Conservation (phyloP, 148 eudicot genomes). For the Rhododendron williamsianum region DNA sequence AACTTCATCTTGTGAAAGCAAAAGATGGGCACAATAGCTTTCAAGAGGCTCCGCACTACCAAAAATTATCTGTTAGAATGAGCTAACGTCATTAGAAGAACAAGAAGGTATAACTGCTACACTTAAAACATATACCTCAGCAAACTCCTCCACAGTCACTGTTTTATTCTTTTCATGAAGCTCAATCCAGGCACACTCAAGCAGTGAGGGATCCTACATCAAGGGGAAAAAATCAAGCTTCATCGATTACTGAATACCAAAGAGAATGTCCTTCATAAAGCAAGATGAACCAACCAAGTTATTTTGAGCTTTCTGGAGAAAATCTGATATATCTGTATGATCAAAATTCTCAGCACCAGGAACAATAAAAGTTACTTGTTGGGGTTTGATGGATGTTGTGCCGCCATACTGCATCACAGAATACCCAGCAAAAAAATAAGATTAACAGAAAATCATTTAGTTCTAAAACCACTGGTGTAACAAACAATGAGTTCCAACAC, state of each 20-base stretch:
- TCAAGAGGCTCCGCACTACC: constrained; percentile 84
- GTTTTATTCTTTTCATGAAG: constrained; percentile 76
- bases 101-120: constrained; percentile 5
- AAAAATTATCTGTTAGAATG: constrained; percentile 79
- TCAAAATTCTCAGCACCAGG: constrained; percentile 76
- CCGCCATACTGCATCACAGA: constrained; percentile 63
- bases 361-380: constrained; percentile 84
- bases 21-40: constrained; percentile 86
- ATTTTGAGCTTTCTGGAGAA: constrained; percentile 67
- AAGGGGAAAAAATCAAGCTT: neutral
- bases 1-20: constrained; percentile 80
- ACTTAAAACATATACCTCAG: constrained; percentile 62
- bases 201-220: constrained; percentile 70
- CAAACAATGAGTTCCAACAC: constrained; percentile 20
- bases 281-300: constrained; percentile 58
- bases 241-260: neutral
- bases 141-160: constrained; percentile 61
- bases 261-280: constrained; percentile 4
- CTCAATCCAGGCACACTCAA: constrained; percentile 97
- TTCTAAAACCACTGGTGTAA: neutral
- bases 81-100: constrained; percentile 28
- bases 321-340: constrained; percentile 54
- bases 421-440: constrained; percentile 11
- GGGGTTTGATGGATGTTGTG: constrained; percentile 79
- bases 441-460: constrained; percentile 1